These are phyloP conservation scores for Micromonas pusilla DNA, from an alignment of 139 green algal genomes.

Conservation along the genomic window DNA sequence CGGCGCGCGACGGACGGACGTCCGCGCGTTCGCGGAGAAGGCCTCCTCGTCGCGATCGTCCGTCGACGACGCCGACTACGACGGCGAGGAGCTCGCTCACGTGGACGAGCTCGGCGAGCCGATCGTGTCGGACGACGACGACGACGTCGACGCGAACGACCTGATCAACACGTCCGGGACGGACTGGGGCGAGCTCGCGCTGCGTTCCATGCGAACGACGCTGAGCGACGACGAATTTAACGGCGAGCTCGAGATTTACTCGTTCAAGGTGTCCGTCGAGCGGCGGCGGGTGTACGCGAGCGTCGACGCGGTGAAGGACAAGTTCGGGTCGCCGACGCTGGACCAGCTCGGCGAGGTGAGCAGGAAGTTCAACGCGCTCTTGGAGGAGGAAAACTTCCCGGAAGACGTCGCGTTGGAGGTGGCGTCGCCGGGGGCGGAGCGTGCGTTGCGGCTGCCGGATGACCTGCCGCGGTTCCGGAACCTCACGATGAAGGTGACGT, in stretches of 20 bases:
- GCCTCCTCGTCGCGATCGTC: not conserved
- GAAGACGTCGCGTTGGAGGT: constrained; percentile 17
- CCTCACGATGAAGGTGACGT: constrained; percentile 20
- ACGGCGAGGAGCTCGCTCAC: not conserved
- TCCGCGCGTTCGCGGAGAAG: not conserved
- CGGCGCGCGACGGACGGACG: no score
- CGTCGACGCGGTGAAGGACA: constrained; percentile 4
- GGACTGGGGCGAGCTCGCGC: not conserved
- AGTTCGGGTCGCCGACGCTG: constrained; percentile 13
- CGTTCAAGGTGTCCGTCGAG: not conserved
- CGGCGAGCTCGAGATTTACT: constrained; percentile 1
- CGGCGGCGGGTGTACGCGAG: not conserved
- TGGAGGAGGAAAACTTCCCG: constrained; percentile 8
- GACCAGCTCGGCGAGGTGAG: not conserved
- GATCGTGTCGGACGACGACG: not conserved
- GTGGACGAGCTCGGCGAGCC: not conserved
- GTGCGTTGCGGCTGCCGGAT: not conserved
- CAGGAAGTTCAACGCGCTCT: not conserved
- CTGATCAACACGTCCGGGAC: not conserved
- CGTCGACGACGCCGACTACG: not conserved
- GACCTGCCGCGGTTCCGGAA: constrained; percentile 1
- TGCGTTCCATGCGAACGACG: not conserved
- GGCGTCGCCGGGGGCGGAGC: constrained; percentile 4
- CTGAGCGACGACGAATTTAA: constrained; percentile 6
- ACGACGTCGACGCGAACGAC: not conserved